These are phyloP conservation scores for Termitomyces sp. DNA, from an alignment of 768 basidiomycete species.

Conservation along the genomic window DNA sequence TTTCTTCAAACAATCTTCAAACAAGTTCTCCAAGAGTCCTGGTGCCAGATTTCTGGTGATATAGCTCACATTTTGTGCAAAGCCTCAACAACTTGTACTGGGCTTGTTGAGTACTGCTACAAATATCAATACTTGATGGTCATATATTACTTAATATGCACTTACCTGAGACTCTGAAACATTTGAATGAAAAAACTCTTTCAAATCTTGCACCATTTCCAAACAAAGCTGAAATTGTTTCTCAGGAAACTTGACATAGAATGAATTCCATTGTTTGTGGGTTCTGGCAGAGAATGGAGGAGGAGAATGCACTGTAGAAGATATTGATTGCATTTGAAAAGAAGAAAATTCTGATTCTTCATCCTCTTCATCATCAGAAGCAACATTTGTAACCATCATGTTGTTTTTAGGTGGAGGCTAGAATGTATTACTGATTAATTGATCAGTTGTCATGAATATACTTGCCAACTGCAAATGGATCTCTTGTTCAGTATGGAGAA, in stretches of 20 bases:
- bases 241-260: background rate
- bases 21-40: background rate
- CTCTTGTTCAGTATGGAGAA: background rate
- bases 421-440: background rate
- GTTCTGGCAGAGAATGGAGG: background rate
- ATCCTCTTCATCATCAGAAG: background rate
- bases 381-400: background rate
- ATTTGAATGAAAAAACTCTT: background rate
- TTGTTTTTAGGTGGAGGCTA: background rate
- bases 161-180: background rate
- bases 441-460: background rate
- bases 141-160: background rate
- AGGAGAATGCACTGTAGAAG: background rate
- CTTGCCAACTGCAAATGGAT: background rate
- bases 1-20: no score
- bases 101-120: background rate
- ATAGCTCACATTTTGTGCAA: background rate
- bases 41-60: background rate
- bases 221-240: background rate
- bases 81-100: background rate
- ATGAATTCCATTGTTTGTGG: background rate
- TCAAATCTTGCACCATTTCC: background rate
- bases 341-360: background rate
- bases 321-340: background rate
- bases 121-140: background rate